Conservation (phyloP, 306 rosid genomes). For the Boehmeria nivea region DNA sequence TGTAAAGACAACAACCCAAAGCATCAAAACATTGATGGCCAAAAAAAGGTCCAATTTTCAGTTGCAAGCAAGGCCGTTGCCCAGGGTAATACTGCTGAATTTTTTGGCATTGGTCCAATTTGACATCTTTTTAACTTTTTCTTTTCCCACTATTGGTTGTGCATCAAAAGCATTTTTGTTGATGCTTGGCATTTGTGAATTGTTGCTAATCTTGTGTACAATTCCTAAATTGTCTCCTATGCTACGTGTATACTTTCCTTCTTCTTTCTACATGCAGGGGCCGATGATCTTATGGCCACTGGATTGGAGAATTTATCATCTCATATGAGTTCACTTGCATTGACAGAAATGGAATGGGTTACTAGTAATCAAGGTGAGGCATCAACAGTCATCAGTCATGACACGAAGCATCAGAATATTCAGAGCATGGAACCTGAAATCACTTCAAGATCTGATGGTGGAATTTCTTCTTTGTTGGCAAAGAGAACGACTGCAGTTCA, state of each 20-base stretch:
- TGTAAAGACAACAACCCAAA: constrained; percentile 25
- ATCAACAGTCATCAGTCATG: constrained; percentile 43
- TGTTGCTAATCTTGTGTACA: constrained; percentile 19
- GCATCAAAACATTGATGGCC: constrained; percentile 41
- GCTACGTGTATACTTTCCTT: constrained; percentile 37
- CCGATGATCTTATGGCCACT: constrained; percentile 69
- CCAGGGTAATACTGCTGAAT: constrained; percentile 50
- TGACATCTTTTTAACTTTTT: constrained; percentile 4
- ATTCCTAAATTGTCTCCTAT: constrained; percentile 27
- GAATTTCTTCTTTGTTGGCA: constrained; percentile 44
- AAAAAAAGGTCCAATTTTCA: constrained; percentile 51
- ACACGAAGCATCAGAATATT: constrained; percentile 37
- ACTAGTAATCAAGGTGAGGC: constrained; percentile 48
- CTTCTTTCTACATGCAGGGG: constrained; percentile 72
- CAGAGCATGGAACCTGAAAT: constrained; percentile 42
- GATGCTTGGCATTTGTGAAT: constrained; percentile 10
- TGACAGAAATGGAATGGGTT: constrained; percentile 90
- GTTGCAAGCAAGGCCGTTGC: constrained; percentile 27
- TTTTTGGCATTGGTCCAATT: constrained; percentile 11
- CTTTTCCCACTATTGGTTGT: too few relatives aligned
- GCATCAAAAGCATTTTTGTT: too few relatives aligned
- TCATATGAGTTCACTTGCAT: constrained; percentile 89
- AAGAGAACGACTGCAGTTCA: constrained; percentile 48
- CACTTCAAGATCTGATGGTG: constrained; percentile 48
- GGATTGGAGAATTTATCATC: constrained; percentile 75